Conservation (phyloP, 1,284 basidiomycete genomes). For the Fomitopsis palustris region DNA sequence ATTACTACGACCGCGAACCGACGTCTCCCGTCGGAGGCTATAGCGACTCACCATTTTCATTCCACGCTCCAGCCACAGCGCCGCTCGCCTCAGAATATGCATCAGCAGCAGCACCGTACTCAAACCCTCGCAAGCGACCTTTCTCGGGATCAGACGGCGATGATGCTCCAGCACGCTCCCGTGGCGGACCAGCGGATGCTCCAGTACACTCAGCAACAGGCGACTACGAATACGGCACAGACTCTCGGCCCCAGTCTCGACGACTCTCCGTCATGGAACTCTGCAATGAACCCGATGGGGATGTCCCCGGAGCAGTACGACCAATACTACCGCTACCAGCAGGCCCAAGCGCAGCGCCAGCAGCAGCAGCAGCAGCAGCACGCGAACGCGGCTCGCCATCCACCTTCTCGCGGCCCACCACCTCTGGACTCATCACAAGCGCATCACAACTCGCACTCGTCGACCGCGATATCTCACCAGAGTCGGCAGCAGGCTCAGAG, state of each 20-base stretch:
- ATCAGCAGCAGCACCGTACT: slow-evolving; percentile 18
- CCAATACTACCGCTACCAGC: slow-evolving; percentile 26
- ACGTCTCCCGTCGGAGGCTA: slow-evolving; percentile 20
- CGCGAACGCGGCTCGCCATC: slow-evolving; percentile 17
- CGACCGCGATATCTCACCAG: slow-evolving; percentile 28
- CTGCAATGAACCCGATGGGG: slow-evolving; percentile 59
- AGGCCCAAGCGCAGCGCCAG: slow-evolving; percentile 17
- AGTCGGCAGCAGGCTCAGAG: background rate
- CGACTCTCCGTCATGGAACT: slow-evolving; percentile 81
- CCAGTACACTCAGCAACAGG: slow-evolving; percentile 12
- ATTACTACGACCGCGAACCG: slow-evolving; percentile 11
- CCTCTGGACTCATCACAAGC: slow-evolving; percentile 45
- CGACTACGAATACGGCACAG: slow-evolving; percentile 56
- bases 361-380: slow-evolving; percentile 8
- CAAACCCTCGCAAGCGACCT: slow-evolving; percentile 60
- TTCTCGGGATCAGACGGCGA: slow-evolving; percentile 46
- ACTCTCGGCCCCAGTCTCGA: slow-evolving; percentile 71
- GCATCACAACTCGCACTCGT: slow-evolving; percentile 45
- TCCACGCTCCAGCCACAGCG: slow-evolving; percentile 56
- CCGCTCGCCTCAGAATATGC: slow-evolving; percentile 37
- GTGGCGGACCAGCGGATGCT: slow-evolving; percentile 22
- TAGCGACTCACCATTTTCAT: slow-evolving; percentile 71
- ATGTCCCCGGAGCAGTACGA: slow-evolving; percentile 25
- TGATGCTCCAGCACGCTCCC: slow-evolving; percentile 32
- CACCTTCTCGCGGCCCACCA: slow-evolving; percentile 41